Evolutionary conservation across 2,329 filamentous ascomycete genomes (phyloP).

Genomic region (Huntiella abstrusa): DNA sequence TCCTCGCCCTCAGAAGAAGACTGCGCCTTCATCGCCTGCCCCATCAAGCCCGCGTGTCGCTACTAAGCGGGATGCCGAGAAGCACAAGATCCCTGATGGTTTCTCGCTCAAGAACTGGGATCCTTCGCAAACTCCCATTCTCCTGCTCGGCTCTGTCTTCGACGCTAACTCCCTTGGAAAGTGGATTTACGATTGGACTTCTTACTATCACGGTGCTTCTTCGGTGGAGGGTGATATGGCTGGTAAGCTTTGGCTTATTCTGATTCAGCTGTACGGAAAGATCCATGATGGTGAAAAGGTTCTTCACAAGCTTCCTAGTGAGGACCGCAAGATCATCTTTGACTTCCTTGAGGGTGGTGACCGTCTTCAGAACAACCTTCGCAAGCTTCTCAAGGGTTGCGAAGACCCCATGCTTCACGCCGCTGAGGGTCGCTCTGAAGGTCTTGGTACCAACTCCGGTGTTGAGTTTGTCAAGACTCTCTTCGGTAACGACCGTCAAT

Average conservation of each 20-base stretch:
- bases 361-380: conserved; percentile 67
- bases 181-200: conserved; percentile 99
- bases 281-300: conserved; percentile 69
- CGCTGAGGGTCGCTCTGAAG: conserved; percentile 45
- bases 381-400: conserved; percentile 72
- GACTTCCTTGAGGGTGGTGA: conserved; percentile 85
- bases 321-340: conserved; percentile 43
- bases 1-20: conserved; percentile 25
- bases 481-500: conserved; percentile 77
- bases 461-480: conserved; percentile 92
- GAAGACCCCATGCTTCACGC: conserved; percentile 91
- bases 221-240: conserved; percentile 80
- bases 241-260: conserved; percentile 82
- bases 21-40: conserved; percentile 14
- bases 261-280: conserved; percentile 88
- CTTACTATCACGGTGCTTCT: conserved; percentile 66
- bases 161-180: conserved; percentile 95
- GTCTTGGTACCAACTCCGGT: conserved; percentile 79
- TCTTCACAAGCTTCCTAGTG: conserved; percentile 50
- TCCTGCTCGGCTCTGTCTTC: conserved; percentile 86
- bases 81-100: conserved; percentile 62
- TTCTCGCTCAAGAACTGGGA: conserved; percentile 99
- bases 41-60: conserved; percentile 21
- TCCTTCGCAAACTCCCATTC: conserved; percentile 78
- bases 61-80: conserved; percentile 39